These are phyloP conservation scores for Ceratobasidium sp. DNA, from an alignment of 1,284 basidiomycete species.

Conservation along the genomic window DNA sequence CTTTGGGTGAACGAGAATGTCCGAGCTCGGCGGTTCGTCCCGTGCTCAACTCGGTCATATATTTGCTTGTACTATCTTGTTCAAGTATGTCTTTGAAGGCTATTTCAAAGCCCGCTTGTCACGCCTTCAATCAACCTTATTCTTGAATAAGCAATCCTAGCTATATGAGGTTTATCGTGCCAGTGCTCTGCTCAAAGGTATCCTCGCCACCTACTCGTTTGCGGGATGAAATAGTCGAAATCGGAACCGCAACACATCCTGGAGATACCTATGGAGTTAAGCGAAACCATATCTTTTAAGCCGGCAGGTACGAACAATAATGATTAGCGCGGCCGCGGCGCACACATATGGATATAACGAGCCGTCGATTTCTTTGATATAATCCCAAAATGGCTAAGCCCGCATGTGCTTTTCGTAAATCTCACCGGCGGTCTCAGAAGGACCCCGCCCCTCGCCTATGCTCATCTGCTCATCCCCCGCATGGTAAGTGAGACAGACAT, in stretches of 20 bases:
- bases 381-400: neutral
- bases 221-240: neutral
- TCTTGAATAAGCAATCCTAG: neutral
- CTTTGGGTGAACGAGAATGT: too few relatives aligned
- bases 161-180: neutral
- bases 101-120: slow-evolving; percentile 8
- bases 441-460: neutral
- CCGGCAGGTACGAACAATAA: too few relatives aligned
- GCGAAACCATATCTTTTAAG: too few relatives aligned
- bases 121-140: too few relatives aligned
- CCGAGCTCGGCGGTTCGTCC: too few relatives aligned
- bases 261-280: too few relatives aligned
- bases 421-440: neutral
- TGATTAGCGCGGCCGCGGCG: too few relatives aligned
- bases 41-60: too few relatives aligned
- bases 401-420: neutral
- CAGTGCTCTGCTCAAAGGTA: neutral
- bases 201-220: neutral
- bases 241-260: too few relatives aligned
- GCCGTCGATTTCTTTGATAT: neutral
- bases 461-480: neutral
- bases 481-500: neutral
- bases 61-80: too few relatives aligned
- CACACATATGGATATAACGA: neutral
- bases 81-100: too few relatives aligned